Evolutionary conservation across 192 early-diverging fungal species (phyloP), one percentile per base, ranked within the genome.

Genomic region (Lobulomyces angularis): DNA sequence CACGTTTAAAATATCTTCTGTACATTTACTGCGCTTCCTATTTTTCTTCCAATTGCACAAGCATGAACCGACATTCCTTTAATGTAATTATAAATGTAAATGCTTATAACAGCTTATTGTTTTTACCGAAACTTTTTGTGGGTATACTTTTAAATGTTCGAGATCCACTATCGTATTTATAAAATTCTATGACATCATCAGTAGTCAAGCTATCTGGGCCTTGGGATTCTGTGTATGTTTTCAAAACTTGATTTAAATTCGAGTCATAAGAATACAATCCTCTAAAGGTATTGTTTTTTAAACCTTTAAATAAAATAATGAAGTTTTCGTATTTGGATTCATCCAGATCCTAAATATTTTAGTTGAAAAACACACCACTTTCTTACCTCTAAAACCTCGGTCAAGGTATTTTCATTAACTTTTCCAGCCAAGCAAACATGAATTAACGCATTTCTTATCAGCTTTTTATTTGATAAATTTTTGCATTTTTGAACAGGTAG

Each of bases 121-220:
- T n/a, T n/a, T n/a, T n/a, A n/a, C 68, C 62, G 46, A 66, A 71
- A 47, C 52, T 53, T 28, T 48, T 27, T 0, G 69, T 72, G n/a
- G 69, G 65, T 0, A 72, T 30, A 5, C 36, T 23, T 41, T 63
- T 67, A 45, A 74, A 74, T 21, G 47, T 43, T 20, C 71, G 38
- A 5, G 60, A 50, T 1, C 66, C 71, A 18, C 41, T 54, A 40
- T 74, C 71, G 30, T 74, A 74, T 46, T 74, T 74, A 55, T 69
- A 74, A 44, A 53, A 70, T 35, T 65, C 61, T 12, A 53, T 9
- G 3, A 74, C 58, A 14, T 46, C 53, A 6, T 24, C 14, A 6
- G 41, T 40, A 14, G 42, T 35, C 4, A 74, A 27, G 9, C 45
- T 53, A 34, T 53, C 55, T 6, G 71, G 71, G 1, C 63, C 71